Evolutionary conservation across 345 rosid genomes (phyloP), one percentile per base, ranked within the genome.

Genomic region (Zanthoxylum bungeanum): DNA sequence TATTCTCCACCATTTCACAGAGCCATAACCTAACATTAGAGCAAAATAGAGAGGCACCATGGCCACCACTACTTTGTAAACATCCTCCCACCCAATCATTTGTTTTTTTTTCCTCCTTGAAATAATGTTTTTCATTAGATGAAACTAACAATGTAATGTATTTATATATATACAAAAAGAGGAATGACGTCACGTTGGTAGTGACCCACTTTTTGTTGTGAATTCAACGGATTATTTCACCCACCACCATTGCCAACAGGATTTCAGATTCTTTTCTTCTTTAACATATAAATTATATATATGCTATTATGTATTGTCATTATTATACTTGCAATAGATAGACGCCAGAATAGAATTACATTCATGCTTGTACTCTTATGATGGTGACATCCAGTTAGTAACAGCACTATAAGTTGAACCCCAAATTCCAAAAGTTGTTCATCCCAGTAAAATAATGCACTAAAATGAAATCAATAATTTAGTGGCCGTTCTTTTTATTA

Each of bases 1-100:
- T 21, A 91, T 79, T 14, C 75, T 73, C 98, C 98, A 91, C 98
- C 98, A 93, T 76, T 76, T 85, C 31, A 91, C 92, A 0, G 98
- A 93, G 7, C 95, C 97, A 25, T 93, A 93, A 8, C 97, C 98
- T 8, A 94, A 77, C 28, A 83, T 68, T 42, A 94, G 68, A 11
- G 98, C 93, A 9, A 90, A 85, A 47, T 90, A 94, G 6, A 94
- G 87, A 1, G 98, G 98, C 21, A 78, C 88, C 93, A 86, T 87
- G 33, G 96, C 97, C 60, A 69, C 91, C 12, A 85, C 69, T 75
- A 90, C 97, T 75, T 89, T 90, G 86, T 90, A 94, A 49, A 83
- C 83, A 66, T 92, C 97, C 50, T 71, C 92, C 81, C 85, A 87
- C n/a, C 83, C 85, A 40, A 92, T 87, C 99, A 95, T 95, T 59